These are phyloP conservation scores for Viola pubescens DNA, from an alignment of 441 rosid species.

Conservation along the genomic window DNA sequence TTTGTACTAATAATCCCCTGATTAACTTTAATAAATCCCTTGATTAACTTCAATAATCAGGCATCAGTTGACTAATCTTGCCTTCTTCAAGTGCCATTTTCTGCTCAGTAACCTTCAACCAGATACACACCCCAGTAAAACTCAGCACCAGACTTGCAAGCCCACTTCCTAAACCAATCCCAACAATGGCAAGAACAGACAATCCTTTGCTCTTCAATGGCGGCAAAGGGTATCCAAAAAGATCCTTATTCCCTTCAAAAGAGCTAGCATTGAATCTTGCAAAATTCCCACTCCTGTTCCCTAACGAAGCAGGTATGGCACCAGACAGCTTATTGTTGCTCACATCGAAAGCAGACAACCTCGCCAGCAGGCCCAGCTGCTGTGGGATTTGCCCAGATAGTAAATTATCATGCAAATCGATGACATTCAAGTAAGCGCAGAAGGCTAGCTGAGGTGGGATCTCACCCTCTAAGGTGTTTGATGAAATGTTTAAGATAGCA, in stretches of 20 bases:
- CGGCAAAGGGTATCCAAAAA: slow-evolving; percentile 81
- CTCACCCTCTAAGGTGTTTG: slow-evolving; percentile 63
- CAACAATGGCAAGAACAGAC: slow-evolving; percentile 76
- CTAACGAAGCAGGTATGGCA: slow-evolving; percentile 57
- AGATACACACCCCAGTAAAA: slow-evolving; percentile 82
- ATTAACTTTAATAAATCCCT: neutral
- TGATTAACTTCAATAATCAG: slow-evolving; percentile 50
- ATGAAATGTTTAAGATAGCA: slow-evolving; percentile 81
- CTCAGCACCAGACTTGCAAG: slow-evolving; percentile 79
- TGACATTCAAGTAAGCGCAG: slow-evolving; percentile 86
- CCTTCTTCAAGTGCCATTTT: slow-evolving; percentile 79
- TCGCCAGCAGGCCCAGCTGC: slow-evolving; percentile 58
- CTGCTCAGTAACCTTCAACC: slow-evolving; percentile 82
- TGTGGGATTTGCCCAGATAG: slow-evolving; percentile 76
- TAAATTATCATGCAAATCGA: slow-evolving; percentile 76
- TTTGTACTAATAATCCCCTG: neutral
- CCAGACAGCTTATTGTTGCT: slow-evolving; percentile 76
- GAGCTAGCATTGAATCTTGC: slow-evolving; percentile 77
- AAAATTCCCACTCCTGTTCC: slow-evolving; percentile 59
- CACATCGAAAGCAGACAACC: slow-evolving; percentile 76
- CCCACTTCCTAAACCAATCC: slow-evolving; percentile 92
- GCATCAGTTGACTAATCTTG: slow-evolving; percentile 77
- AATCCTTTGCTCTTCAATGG: slow-evolving; percentile 60
- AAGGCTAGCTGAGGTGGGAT: slow-evolving; percentile 69
- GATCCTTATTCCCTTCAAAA: slow-evolving; percentile 73